Evolutionary conservation across 148 eudicot species (phyloP).

Genomic region (Rhododendron vialii): DNA sequence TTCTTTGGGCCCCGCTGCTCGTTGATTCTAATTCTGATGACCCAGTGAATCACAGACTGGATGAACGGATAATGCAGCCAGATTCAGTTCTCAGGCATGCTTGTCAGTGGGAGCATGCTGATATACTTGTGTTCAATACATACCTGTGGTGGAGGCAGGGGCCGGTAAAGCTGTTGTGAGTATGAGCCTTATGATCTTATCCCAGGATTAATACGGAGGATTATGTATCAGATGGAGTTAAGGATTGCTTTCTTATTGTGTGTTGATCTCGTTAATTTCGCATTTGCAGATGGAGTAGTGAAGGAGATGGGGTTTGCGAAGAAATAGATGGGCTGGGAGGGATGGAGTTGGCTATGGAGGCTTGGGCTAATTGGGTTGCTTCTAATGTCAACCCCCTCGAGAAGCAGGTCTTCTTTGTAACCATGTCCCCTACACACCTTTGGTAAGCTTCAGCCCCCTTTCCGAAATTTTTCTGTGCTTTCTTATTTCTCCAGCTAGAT

Average conservation of each 20-base stretch:
- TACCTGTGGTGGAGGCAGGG: slow-evolving; percentile 97
- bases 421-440: slow-evolving; percentile 95
- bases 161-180: slow-evolving; percentile 79
- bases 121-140: slow-evolving; percentile 77
- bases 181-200: slow-evolving; percentile 7
- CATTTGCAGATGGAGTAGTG: slow-evolving; percentile 72
- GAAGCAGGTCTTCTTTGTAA: slow-evolving; percentile 76
- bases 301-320: slow-evolving; percentile 67
- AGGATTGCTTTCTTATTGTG: slow-evolving; percentile 1
- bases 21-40: slow-evolving; percentile 91
- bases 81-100: slow-evolving; percentile 73
- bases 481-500: not conserved
- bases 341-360: slow-evolving; percentile 92
- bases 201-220: not conserved
- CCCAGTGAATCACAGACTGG: slow-evolving; percentile 76
- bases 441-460: slow-evolving; percentile 37
- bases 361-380: slow-evolving; percentile 87
- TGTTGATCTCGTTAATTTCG: not conserved
- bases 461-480: not conserved
- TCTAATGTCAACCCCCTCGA: slow-evolving; percentile 48
- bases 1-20: slow-evolving; percentile 90
- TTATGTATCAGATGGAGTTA: not conserved
- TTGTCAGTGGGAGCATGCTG: slow-evolving; percentile 72
- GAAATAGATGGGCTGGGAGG: slow-evolving; percentile 69
- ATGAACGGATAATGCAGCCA: slow-evolving; percentile 75